A percentile compares a stretch with the other conserved stretches of the same genome.
Evolutionary conservation across 768 basidiomycete species (phyloP).

Genomic region (Termitomyces sp.): DNA sequence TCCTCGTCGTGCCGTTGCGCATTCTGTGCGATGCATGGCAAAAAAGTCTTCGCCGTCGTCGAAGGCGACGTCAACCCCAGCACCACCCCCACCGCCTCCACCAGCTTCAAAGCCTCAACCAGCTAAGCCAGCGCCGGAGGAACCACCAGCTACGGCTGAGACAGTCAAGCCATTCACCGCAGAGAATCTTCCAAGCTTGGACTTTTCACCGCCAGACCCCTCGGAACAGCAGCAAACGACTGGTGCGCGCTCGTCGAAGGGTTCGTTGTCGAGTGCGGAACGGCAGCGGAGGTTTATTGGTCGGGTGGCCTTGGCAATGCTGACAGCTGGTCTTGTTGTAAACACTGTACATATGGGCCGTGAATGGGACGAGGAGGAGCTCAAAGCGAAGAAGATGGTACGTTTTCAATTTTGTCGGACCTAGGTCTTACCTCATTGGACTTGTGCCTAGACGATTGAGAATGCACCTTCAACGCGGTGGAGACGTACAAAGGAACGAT

Average conservation of each 20-base stretch:
- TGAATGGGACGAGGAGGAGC: conserved; percentile 73
- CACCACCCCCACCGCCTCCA: conserved; percentile 8
- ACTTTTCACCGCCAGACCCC: conserved; percentile 56
- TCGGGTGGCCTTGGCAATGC: conserved; percentile 45
- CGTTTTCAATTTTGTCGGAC: conserved; percentile 17
- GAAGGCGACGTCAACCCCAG: neutral
- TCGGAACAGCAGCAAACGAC: conserved; percentile 46
- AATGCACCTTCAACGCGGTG: conserved; percentile 56
- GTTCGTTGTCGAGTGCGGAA: conserved; percentile 76
- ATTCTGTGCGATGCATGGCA: conserved; percentile 11
- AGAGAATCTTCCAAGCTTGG: conserved; percentile 44
- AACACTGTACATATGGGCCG: conserved; percentile 65
- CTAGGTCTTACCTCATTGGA: neutral
- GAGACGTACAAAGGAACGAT: conserved; percentile 58
- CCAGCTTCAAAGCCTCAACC: conserved; percentile 5
- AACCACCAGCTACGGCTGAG: conserved; percentile 7
- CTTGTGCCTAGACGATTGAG: conserved; percentile 42
- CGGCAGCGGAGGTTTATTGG: conserved; percentile 53
- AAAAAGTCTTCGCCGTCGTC: conserved; percentile 3
- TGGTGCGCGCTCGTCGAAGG: conserved; percentile 74
- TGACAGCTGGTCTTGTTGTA: conserved; percentile 50
- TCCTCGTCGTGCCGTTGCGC: conserved; percentile 9
- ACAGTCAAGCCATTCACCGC: conserved; percentile 16
- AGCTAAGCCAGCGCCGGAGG: conserved; percentile 2
- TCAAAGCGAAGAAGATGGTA: conserved; percentile 59